Conservation (phyloP, 1,284 basidiomycete species). For the Fistulinella cinereoalba region DNA sequence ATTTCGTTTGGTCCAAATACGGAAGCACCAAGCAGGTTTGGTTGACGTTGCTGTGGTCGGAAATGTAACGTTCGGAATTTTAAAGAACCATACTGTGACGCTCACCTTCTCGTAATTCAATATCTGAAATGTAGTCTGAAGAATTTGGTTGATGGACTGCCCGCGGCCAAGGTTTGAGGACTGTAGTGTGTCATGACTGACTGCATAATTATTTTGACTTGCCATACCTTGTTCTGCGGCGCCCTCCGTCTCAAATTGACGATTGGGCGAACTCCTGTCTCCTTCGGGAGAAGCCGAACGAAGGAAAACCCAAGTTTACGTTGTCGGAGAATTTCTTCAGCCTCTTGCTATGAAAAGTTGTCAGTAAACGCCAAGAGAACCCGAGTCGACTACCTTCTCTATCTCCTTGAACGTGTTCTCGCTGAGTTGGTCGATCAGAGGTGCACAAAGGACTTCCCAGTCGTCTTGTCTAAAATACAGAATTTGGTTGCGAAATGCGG, state of each 20-base stretch:
- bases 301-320: constrained; percentile 80
- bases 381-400: constrained; percentile 44
- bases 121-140: constrained; percentile 82
- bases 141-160: constrained; percentile 82
- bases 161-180: constrained; percentile 24
- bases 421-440: constrained; percentile 73
- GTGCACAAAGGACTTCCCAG: constrained; percentile 82
- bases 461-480: constrained; percentile 95
- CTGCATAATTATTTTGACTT: neutral
- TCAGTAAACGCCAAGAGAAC: constrained; percentile 6
- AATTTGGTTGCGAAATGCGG: constrained; percentile 81
- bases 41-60: constrained; percentile 55
- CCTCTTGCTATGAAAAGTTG: constrained; percentile 49
- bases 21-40: constrained; percentile 70
- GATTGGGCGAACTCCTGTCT: constrained; percentile 91
- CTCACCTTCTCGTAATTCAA: constrained; percentile 82
- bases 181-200: constrained; percentile 17
- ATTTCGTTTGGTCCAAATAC: constrained; percentile 84
- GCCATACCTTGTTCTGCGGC: constrained; percentile 30
- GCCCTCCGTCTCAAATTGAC: constrained; percentile 81
- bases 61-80: neutral
- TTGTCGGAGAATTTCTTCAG: constrained; percentile 60
- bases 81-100: neutral
- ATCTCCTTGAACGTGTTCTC: constrained; percentile 64
- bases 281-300: constrained; percentile 90